phyloP scores from a whole-genome alignment of 208 protist genomes.

The Porcisia hertigi region DNA sequence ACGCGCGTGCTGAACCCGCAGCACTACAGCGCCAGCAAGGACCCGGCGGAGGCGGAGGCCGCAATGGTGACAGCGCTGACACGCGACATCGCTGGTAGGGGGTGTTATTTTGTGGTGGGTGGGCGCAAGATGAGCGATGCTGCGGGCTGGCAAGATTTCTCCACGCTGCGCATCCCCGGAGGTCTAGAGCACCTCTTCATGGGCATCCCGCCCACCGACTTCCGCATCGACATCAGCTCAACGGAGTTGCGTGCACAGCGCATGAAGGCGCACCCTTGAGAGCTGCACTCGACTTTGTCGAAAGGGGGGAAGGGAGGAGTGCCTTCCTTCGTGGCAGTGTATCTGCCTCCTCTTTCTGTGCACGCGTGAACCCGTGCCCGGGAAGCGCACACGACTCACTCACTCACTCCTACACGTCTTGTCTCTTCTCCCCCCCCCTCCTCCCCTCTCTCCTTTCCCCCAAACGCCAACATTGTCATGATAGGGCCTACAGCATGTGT shows the following conservation, averaged over 20 bases:
- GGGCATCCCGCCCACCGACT: constrained; percentile 40
- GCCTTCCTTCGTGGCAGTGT: background rate
- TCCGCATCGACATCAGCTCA: constrained; percentile 79
- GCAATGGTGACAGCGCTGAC: constrained; percentile 34
- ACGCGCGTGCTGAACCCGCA: constrained; percentile 60
- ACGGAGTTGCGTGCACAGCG: constrained; percentile 52
- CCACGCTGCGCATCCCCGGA: constrained; percentile 36
- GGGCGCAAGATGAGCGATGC: constrained; percentile 27
- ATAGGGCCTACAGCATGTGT: background rate
- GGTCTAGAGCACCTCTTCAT: constrained; percentile 54
- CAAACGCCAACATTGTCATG: background rate
- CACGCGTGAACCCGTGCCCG: background rate
- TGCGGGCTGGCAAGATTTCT: constrained; percentile 47
- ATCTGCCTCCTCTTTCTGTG: background rate
- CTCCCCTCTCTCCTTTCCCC: background rate
- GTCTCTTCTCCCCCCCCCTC: background rate
- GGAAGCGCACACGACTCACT: background rate
- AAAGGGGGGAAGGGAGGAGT: background rate
- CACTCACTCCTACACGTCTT: background rate
- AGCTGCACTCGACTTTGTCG: background rate
- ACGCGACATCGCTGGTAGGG: constrained; percentile 24
- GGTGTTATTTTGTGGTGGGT: constrained; percentile 57
- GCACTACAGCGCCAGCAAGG: constrained; percentile 54
- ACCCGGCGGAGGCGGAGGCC: constrained; percentile 25
- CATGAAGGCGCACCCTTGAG: background rate